A percentile compares a stretch with the other conserved stretches of the same genome.
phyloP scores from a whole-genome alignment of 1,284 basidiomycete genomes.

The Rhizoctonia solani region DNA sequence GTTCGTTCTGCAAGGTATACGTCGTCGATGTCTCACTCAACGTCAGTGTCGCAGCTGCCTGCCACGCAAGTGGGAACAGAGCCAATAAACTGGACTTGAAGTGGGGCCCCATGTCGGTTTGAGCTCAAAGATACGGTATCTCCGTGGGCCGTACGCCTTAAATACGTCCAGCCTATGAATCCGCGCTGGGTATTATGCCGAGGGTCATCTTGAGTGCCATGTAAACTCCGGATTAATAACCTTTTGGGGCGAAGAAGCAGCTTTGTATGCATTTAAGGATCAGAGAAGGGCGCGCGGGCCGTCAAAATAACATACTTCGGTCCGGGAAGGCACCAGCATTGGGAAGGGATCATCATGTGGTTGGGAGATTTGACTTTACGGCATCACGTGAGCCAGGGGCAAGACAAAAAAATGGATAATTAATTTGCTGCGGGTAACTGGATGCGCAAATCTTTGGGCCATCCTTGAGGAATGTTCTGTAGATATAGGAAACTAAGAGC shows the following conservation, averaged over 20 bases:
- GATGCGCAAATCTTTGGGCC: too few relatives aligned
- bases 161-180: not conserved
- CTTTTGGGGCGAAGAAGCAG: constrained; percentile 23
- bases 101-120: constrained; percentile 12
- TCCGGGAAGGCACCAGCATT: constrained; percentile 7
- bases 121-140: not conserved
- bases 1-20: constrained; percentile 23
- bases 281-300: constrained; percentile 2
- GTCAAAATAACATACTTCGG: not conserved
- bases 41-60: constrained; percentile 12
- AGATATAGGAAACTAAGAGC: too few relatives aligned
- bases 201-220: not conserved
- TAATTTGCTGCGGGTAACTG: too few relatives aligned
- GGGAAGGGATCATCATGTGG: not conserved
- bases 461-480: too few relatives aligned
- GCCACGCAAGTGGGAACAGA: constrained; percentile 4
- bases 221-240: not conserved
- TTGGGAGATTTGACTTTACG: too few relatives aligned
- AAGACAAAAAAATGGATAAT: too few relatives aligned
- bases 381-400: too few relatives aligned
- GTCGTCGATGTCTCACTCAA: constrained; percentile 27
- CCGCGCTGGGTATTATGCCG: not conserved
- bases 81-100: constrained; percentile 19
- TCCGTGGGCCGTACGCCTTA: not conserved
- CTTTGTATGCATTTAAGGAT: not conserved